Base-by-base conservation (phyloP, 2,329 filamentous ascomycete species). In the Zelopaecilomyces penicillatus region DNA sequence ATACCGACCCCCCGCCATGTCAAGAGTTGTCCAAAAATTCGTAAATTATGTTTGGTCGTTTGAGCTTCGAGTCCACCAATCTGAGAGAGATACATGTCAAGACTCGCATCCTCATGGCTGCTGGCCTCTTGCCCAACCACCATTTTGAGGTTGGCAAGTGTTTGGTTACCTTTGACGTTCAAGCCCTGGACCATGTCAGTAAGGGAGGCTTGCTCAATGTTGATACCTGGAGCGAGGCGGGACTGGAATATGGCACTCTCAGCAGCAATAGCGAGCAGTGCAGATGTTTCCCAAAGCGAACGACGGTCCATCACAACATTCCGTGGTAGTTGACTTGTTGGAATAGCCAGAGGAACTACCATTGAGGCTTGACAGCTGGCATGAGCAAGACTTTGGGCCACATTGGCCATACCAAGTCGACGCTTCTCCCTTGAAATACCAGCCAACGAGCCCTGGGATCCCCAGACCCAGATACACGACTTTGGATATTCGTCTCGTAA, bases 401-500 rank as follows among this genome's bases (percentile, higher is more conserved):
- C 77, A 62, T 95, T 95, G 39, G 80, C 75, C 19, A 87, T 71
- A 46, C 82, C 78, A 36, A 83, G 67, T 41, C 61, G 58, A 29
- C 64, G 57, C 46, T 62, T 63, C 60, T 83, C 79, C 56, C 78
- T 70, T 34, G 74, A 65, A 30, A 73, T 67, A 37, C 69, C 75
- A 40, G 64, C 68, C 35, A 73, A 68, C 2, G 68, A 67, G 45
- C 83, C 81, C 61, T 94, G 85, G 26, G 89, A 62, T 0, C 85
- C 90, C 83, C 90, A 97, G 9, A 89, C 76, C 85, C 88, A 94
- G 30, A 96, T 78, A 41, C 80, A 80, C 31, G 82, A 78, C 67
- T 96, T 97, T 30, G 88, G 87, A 61, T 90, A 91, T 61, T 98
- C 93, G 59, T 98, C 93, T 49, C 87, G 72, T 46, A 98, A 65